Base-by-base conservation (phyloP, 306 rosid genomes). In the Hippophae rhamnoides region DNA sequence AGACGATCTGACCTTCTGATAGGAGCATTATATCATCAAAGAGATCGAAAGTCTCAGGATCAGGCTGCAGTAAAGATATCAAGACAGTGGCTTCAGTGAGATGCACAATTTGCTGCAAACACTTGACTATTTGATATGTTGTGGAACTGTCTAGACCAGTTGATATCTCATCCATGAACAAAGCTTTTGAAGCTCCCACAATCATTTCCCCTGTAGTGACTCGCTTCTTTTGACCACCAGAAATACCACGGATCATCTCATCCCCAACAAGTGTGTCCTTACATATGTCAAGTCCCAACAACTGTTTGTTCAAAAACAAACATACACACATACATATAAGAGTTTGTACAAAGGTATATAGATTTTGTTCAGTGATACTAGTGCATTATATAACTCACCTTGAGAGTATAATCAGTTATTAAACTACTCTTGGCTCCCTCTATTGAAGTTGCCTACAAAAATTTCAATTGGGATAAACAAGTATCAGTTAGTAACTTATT, bases 91-190 rank as follows among this genome's bases (percentile, higher is more conserved):
- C 75, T 40, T 78, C 54, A 48, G 71, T 43, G 58, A 67, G 71
- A 43, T 68, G 75, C 47, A 74, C 48, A 51, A 18, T 44, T 10
- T 78, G 80, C 69, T 42, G 74, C 42, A 79, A 27, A 23, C 70
- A 79, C 31, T 79, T 79, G 61, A 75, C 78, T 14, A 79, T 76
- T 58, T 72, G 81, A 64, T 46, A 79, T n/a, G 84, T 74, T 50
- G 81, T 79, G 0, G 84, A 72, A 61, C 78, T 79, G 43, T 79
- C 78, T 50, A 79, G 59, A 41, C 84, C 84, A 8, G 78, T 72
- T 9, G 81, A 79, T 56, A 79, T 79, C 56, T 79, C 81, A 8
- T 79, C 81, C 84, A 79, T 79, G 64, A 79, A 68, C 43, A 79
- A 60, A 13, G 62, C 78, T 0, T 63, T 69, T 7, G 81, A 47